Base-by-base conservation (phyloP, 768 basidiomycete genomes). In the Mycena capillaripes region DNA sequence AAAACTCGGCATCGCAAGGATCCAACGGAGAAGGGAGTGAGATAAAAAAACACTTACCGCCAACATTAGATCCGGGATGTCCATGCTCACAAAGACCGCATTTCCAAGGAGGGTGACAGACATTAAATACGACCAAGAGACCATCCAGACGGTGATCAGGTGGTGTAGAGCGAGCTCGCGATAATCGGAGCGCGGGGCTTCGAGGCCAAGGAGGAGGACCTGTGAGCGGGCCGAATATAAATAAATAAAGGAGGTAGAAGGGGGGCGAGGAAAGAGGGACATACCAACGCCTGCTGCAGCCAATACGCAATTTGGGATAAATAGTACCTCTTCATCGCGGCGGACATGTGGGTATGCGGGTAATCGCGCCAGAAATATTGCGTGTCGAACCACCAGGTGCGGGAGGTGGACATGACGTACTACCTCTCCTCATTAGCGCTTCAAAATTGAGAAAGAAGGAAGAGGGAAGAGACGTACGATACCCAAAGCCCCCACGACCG, bases 401-500 rank as follows among this genome's bases (percentile, higher is more conserved):
- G 65, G 17, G 48, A 21, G 34, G 50, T 27, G n/a, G 44, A 68
- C 34, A 58, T 34, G 9, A 38, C 62, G 58, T 70, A 53, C 58
- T 57, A 25, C 0, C 34, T 36, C 34, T 36, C 34, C 7, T 36
- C 34, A 36, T 36, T 36, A 6, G 7, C 12, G 40, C 16, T 14
- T 16, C 17, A 42, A 53, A 16, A 53, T 17, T 1, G 19, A 19
- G 59, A 60, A 10, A 27, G 5, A 53, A 19, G 8, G 17, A 25
- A 17, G 5, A 25, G 55, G 9, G 36, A 38, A 16, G 23, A n/a
- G n/a, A 76, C 92, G 78, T 66, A 93, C 92, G 40, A 88, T 78
- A 17, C 94, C 93, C 81, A 89, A 86, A 3, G 78, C 68, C 5
- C 89, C 87, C 74, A 88, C 87, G 70, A 86, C 64, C 0, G 84